Evolutionary conservation across 192 early-diverging fungal species (phyloP).

Genomic region (Pilaira anomala): DNA sequence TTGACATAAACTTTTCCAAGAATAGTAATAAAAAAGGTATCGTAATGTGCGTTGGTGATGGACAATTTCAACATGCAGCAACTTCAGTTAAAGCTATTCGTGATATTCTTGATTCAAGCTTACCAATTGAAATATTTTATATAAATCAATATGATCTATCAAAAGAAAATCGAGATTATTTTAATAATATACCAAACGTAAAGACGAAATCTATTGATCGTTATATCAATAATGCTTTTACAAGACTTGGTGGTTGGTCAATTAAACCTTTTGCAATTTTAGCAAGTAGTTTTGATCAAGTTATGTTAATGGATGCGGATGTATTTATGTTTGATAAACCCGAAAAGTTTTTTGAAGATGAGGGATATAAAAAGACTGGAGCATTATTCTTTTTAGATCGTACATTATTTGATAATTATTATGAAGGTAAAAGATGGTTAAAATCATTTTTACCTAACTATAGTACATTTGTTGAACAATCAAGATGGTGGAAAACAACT

Average conservation of each 20-base stretch:
- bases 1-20: slow-evolving; percentile 31
- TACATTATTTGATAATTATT: slow-evolving; percentile 44
- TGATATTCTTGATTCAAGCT: slow-evolving; percentile 35
- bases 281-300: slow-evolving; percentile 55
- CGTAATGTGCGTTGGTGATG: slow-evolving; percentile 49
- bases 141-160: slow-evolving; percentile 44
- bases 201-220: slow-evolving; percentile 30
- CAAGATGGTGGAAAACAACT: slow-evolving; percentile 38
- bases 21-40: slow-evolving; percentile 35
- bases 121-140: slow-evolving; percentile 63
- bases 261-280: slow-evolving; percentile 69
- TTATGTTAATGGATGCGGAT: slow-evolving; percentile 70
- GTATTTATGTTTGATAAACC: slow-evolving; percentile 64
- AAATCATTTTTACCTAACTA: slow-evolving; percentile 46
- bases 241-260: slow-evolving; percentile 56
- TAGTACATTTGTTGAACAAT: slow-evolving; percentile 34
- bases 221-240: slow-evolving; percentile 38
- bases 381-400: slow-evolving; percentile 64
- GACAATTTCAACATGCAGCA: slow-evolving; percentile 41
- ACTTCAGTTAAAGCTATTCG: slow-evolving; percentile 42
- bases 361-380: slow-evolving; percentile 43
- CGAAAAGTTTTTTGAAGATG: slow-evolving; percentile 46
- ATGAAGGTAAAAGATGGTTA: slow-evolving; percentile 43
- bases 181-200: slow-evolving; percentile 19
- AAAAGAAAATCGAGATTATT: slow-evolving; percentile 19